Conservation (phyloP, 225 moss, liverwort and hornwort genomes). For the Sphagnum contortum region DNA sequence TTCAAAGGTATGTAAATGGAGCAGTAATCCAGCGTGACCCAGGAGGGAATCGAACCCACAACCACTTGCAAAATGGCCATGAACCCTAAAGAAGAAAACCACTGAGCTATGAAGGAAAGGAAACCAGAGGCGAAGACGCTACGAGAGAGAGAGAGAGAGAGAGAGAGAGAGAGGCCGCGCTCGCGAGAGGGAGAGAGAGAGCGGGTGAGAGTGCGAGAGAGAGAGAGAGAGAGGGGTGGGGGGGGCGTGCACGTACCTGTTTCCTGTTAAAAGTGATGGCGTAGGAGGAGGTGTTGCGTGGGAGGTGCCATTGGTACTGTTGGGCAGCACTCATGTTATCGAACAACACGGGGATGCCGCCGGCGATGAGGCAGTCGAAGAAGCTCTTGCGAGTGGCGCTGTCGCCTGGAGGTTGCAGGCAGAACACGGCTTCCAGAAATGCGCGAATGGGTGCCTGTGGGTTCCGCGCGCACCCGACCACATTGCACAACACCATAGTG, state of each 20-base stretch:
- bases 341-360: conserved; percentile 11
- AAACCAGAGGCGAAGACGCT: no score
- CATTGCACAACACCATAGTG: background rate
- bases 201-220: no score
- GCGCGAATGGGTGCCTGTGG: conserved; percentile 1
- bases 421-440: conserved; percentile 9
- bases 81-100: no score
- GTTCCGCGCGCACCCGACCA: background rate
- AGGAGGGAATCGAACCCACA: no score
- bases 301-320: conserved; percentile 14
- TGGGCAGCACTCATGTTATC: background rate
- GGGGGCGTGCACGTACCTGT: background rate
- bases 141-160: no score
- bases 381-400: conserved; percentile 7
- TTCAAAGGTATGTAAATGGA: no score
- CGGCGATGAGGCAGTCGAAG: conserved; percentile 10
- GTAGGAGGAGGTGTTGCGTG: conserved; percentile 3
- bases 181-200: no score
- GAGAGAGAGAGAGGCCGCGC: no score
- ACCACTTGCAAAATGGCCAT: no score
- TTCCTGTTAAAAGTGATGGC: conserved; percentile 4
- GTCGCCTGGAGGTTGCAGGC: conserved; percentile 12
- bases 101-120: no score
- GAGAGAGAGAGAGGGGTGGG: no score
- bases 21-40: no score